These are phyloP conservation scores for Schwanniomyces pseudopolymorphus DNA, from an alignment of 805 yeast genomes.

Conservation along the genomic window DNA sequence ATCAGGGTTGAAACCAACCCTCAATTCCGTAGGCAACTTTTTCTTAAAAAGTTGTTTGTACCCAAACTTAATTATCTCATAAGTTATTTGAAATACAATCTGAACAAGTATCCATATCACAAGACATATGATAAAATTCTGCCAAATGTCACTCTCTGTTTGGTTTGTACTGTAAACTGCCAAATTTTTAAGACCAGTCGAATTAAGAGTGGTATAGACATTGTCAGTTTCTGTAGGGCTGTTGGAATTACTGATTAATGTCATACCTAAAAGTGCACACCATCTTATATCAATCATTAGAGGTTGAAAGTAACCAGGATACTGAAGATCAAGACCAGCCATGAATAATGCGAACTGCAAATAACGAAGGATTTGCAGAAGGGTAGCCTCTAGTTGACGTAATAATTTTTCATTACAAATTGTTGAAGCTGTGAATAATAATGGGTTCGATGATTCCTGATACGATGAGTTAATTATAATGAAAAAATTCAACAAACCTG, in stretches of 20 bases:
- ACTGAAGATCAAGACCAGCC: conserved; percentile 52
- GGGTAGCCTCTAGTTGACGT: conserved; percentile 55
- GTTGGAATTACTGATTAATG: conserved; percentile 13
- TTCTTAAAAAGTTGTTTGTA: conserved; percentile 4
- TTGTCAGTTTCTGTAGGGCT: conserved; percentile 23
- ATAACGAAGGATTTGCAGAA: conserved; percentile 48
- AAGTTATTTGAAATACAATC: conserved; percentile 8
- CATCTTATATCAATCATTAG: conserved; percentile 50
- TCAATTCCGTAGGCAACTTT: background rate
- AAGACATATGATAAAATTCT: conserved; percentile 39
- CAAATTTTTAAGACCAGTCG: conserved; percentile 41
- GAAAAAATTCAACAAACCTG: conserved; percentile 41
- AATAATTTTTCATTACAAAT: conserved; percentile 58
- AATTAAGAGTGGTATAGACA: conserved; percentile 41
- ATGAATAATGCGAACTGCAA: conserved; percentile 60
- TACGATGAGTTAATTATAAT: conserved; percentile 51
- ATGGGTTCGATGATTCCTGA: conserved; percentile 57
- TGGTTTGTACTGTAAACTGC: conserved; percentile 27
- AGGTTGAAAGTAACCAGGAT: conserved; percentile 66
- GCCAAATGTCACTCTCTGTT: conserved; percentile 36
- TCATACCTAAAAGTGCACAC: conserved; percentile 51
- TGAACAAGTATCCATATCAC: conserved; percentile 24
- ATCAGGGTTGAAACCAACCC: conserved; percentile 8
- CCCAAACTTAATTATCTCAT: conserved; percentile 4
- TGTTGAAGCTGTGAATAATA: conserved; percentile 53